A percentile compares a stretch with the other conserved stretches of the same genome.
Evolutionary conservation across 2,329 filamentous ascomycete species (phyloP).

Genomic region (Calonectria crousiana): DNA sequence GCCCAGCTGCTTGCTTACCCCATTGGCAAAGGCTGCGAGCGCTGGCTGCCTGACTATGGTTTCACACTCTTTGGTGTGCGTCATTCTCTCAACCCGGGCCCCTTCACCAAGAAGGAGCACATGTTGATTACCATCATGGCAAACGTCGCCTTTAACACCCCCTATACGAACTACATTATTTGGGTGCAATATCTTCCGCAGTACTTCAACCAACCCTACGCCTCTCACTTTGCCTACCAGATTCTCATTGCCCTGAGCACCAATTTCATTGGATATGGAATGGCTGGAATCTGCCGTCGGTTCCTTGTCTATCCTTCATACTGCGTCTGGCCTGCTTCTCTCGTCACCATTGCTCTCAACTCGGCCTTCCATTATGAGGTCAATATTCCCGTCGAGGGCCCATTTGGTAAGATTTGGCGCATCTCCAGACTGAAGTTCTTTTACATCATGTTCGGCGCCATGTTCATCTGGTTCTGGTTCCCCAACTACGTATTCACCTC

Average conservation of each 20-base stretch:
- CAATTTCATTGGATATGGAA: constrained; percentile 71
- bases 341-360: constrained; percentile 68
- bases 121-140: constrained; percentile 73
- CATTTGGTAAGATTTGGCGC: constrained; percentile 57
- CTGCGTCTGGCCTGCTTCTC: constrained; percentile 68
- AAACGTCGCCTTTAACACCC: constrained; percentile 66
- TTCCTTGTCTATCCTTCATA: constrained; percentile 69
- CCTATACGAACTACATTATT: constrained; percentile 68
- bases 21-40: constrained; percentile 63
- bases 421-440: constrained; percentile 67
- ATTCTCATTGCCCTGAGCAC: constrained; percentile 67
- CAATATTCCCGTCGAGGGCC: constrained; percentile 55
- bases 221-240: constrained; percentile 65
- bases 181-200: constrained; percentile 65
- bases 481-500: constrained; percentile 67
- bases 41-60: constrained; percentile 62
- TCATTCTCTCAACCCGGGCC: constrained; percentile 66
- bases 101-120: constrained; percentile 72
- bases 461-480: constrained; percentile 72
- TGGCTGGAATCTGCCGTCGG: constrained; percentile 65
- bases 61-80: constrained; percentile 60
- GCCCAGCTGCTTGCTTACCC: constrained; percentile 69
- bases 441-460: constrained; percentile 60
- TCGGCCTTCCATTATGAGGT: constrained; percentile 63
- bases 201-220: constrained; percentile 68